phyloP scores from a whole-genome alignment of 306 rosid species.

The Hippophae rhamnoides region DNA sequence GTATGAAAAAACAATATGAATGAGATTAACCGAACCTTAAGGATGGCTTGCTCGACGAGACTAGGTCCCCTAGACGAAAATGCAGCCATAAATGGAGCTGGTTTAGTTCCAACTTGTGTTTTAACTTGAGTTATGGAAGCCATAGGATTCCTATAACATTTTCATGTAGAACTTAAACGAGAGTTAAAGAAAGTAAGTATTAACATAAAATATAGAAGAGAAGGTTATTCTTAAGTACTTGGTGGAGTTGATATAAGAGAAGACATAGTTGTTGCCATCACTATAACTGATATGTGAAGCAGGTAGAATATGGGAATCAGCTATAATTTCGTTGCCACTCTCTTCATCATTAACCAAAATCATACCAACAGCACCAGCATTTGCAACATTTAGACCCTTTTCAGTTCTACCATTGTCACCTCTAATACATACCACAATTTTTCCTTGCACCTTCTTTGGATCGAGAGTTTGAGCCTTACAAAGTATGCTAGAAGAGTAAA shows the following conservation, averaged over 20 bases:
- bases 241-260: conserved; percentile 32
- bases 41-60: conserved; percentile 25
- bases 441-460: conserved; percentile 44
- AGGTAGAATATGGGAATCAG: conserved; percentile 47
- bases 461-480: conserved; percentile 40
- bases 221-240: conserved; percentile 25
- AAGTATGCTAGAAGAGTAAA: conserved; percentile 15
- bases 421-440: conserved; percentile 45
- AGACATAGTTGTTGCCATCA: conserved; percentile 31
- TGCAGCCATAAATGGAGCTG: conserved; percentile 45
- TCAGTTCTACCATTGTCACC: conserved; percentile 18
- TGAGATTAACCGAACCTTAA: conserved; percentile 39
- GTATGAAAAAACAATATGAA: too few relatives aligned
- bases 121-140: conserved; percentile 33
- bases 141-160: conserved; percentile 29
- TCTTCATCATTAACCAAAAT: conserved; percentile 28
- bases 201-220: not conserved
- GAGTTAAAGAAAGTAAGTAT: not conserved
- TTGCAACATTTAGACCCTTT: conserved; percentile 27
- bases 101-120: conserved; percentile 29
- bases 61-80: conserved; percentile 80
- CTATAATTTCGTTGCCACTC: conserved; percentile 1
- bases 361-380: conserved; percentile 60
- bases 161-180: not conserved
- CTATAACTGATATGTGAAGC: conserved; percentile 29